Evolutionary conservation across 2,329 filamentous ascomycete genomes (phyloP), one percentile per base, ranked within the genome.

Genomic region (Cytospora piceae): DNA sequence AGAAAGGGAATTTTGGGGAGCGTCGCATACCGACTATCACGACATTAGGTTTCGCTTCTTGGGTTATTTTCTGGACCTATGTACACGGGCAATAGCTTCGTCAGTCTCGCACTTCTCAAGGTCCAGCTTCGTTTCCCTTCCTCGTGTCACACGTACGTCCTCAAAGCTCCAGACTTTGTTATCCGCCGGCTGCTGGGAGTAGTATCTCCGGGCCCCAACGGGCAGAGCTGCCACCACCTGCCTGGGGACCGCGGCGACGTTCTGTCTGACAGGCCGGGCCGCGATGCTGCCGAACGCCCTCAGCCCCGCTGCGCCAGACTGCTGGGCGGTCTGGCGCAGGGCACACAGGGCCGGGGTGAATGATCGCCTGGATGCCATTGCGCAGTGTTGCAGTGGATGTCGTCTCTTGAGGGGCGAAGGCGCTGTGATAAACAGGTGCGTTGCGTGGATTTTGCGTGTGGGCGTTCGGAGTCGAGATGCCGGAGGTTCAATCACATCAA

Each of bases 91-190:
- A 20, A 56, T 24, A 27, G 6, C 34, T 27, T 11, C 31, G 53
- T 51, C 34, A 34, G 46, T n/a, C 27, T 11, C 31, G 14, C 6
- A 4, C 20, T 20, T 8, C 29, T 6, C 37, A 11, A 11, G 9
- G n/a, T 31, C 5, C 32, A 29, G 20, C n/a, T 24, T 49, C 37
- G n/a, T 20, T 3, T 17, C 12, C 12, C 4, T 39, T 4, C 4
- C 9, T 14, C 20, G 46, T 15, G 12, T 31, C 57, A 17, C 42
- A 66, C 68, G 5, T 71, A 80, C 79, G 31, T 78, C 81, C 64
- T 81, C 77, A 71, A 85, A 87, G 9, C 70, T 74, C 78, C 82
- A 87, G 12, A 79, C 72, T 71, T 78, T 83, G 71, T 72, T 79
- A 68, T 72, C 71, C 4, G 65, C 56, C 4, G 66, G 58, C 64